Evolutionary conservation across 495 filamentous ascomycete species (phyloP).

Genomic region (Aspergillus affinis): DNA sequence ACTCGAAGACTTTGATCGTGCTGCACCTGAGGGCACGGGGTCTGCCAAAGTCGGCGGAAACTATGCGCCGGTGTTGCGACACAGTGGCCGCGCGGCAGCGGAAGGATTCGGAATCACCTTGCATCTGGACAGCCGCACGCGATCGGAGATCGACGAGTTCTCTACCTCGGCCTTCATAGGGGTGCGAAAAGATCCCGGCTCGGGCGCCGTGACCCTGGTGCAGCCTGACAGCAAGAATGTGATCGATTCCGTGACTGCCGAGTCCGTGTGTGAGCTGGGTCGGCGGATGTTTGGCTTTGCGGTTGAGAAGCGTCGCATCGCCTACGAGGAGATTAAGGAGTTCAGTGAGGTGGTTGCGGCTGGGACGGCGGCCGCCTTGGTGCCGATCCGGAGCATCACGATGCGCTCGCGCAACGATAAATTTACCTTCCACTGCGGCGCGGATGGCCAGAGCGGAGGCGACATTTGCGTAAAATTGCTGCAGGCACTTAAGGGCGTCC

Average conservation of each 20-base stretch:
- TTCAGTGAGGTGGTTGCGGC: constrained; percentile 90
- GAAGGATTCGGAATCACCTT: constrained; percentile 84
- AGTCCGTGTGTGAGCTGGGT: constrained; percentile 67
- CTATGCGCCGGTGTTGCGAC: constrained; percentile 70
- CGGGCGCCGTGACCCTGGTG: constrained; percentile 64
- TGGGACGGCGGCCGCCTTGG: constrained; percentile 87
- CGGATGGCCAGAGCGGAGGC: constrained; percentile 69
- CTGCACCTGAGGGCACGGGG: constrained; percentile 55
- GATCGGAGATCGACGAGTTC: constrained; percentile 85
- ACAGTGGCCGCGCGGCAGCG: constrained; percentile 69
- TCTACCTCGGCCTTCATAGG: constrained; percentile 86
- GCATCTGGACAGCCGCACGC: constrained; percentile 77
- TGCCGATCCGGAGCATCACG: constrained; percentile 86
- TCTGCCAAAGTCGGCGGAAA: constrained; percentile 59
- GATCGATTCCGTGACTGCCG: constrained; percentile 79
- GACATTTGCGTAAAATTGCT: constrained; percentile 68
- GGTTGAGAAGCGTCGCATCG: constrained; percentile 64
- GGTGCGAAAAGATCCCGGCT: constrained; percentile 53
- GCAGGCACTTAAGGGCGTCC: constrained; percentile 77
- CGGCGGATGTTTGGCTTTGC: constrained; percentile 63
- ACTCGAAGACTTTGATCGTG: constrained; percentile 62
- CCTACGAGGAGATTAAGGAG: constrained; percentile 70
- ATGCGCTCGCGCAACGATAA: constrained; percentile 64
- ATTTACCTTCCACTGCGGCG: constrained; percentile 61
- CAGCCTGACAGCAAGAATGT: constrained; percentile 78